These are phyloP conservation scores for Nothomitra cinnamomea DNA, from an alignment of 2,329 filamentous ascomycete species.

Conservation along the genomic window DNA sequence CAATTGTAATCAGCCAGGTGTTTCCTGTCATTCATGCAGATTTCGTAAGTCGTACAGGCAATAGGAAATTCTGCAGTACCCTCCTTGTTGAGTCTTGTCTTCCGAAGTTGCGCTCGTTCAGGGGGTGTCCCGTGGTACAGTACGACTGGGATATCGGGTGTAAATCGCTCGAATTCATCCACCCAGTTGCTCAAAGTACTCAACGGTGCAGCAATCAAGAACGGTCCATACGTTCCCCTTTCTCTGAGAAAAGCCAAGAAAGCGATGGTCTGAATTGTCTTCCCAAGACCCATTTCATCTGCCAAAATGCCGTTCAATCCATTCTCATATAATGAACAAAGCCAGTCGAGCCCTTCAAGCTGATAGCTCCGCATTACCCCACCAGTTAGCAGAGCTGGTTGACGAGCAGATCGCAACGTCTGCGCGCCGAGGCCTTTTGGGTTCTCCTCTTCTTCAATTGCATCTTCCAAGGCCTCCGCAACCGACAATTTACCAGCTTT, in stretches of 20 bases:
- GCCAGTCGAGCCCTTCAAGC: slow-evolving; percentile 85
- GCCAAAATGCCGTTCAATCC: slow-evolving; percentile 83
- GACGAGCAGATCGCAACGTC: slow-evolving; percentile 62
- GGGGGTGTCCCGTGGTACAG: slow-evolving; percentile 78
- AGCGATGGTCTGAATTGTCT: slow-evolving; percentile 82
- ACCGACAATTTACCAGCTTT: slow-evolving; percentile 35
- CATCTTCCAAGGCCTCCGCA: slow-evolving; percentile 39
- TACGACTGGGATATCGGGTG: slow-evolving; percentile 70
- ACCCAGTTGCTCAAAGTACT: slow-evolving; percentile 95
- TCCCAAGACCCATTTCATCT: slow-evolving; percentile 88
- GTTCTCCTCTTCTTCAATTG: slow-evolving; percentile 39
- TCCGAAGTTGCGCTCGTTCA: slow-evolving; percentile 60
- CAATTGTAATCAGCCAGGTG: slow-evolving; percentile 71
- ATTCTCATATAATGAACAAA: slow-evolving; percentile 68
- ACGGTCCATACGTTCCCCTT: slow-evolving; percentile 73
- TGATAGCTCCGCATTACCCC: slow-evolving; percentile 92
- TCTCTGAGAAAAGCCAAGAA: slow-evolving; percentile 77
- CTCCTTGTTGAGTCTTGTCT: slow-evolving; percentile 52
- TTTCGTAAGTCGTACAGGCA: slow-evolving; percentile 90
- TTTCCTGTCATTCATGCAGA: slow-evolving; percentile 79
- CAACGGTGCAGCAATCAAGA: slow-evolving; percentile 75
- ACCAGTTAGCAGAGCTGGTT: slow-evolving; percentile 69
- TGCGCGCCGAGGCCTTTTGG: slow-evolving; percentile 45
- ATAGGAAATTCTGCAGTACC: slow-evolving; percentile 64
- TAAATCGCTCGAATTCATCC: slow-evolving; percentile 83